A percentile compares a stretch with the other conserved stretches of the same genome.
These are phyloP conservation scores for Amanita rubescens DNA, from an alignment of 768 basidiomycete species.

Conservation along the genomic window DNA sequence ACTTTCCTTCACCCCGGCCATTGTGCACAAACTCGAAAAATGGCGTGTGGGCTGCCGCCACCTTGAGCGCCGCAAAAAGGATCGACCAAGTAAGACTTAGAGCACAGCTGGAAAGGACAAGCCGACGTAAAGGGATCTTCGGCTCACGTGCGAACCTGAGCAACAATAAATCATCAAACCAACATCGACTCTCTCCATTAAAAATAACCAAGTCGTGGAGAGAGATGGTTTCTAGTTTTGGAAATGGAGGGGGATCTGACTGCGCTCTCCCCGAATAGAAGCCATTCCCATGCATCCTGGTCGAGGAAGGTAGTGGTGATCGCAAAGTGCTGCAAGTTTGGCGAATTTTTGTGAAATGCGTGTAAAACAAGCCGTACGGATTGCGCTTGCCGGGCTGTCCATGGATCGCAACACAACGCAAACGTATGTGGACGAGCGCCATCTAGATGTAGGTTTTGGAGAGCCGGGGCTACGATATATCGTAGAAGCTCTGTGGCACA, in stretches of 20 bases:
- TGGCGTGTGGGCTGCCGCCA: neutral
- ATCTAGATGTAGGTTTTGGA: conserved; percentile 8
- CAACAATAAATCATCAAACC: neutral
- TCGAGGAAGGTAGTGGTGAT: neutral
- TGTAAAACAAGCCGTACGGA: neutral
- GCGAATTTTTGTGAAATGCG: neutral
- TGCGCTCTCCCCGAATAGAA: neutral
- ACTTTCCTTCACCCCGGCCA: neutral
- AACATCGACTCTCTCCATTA: neutral
- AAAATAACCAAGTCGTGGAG: no score
- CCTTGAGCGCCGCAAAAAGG: neutral
- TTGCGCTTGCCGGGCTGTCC: neutral
- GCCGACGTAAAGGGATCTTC: neutral
- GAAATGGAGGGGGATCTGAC: neutral
- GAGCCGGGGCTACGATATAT: conserved; percentile 5
- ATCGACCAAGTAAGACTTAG: no score
- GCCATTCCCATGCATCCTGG: neutral
- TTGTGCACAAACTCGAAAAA: neutral
- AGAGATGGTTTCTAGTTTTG: no score
- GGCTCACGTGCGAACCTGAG: neutral
- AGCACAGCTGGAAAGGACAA: neutral
- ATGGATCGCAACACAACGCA: neutral
- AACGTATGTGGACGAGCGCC: neutral
- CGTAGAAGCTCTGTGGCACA: conserved; percentile 1
- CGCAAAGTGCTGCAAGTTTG: neutral